Base-by-base conservation (phyloP, 768 basidiomycete species). In the Suillus cothurnatus region DNA sequence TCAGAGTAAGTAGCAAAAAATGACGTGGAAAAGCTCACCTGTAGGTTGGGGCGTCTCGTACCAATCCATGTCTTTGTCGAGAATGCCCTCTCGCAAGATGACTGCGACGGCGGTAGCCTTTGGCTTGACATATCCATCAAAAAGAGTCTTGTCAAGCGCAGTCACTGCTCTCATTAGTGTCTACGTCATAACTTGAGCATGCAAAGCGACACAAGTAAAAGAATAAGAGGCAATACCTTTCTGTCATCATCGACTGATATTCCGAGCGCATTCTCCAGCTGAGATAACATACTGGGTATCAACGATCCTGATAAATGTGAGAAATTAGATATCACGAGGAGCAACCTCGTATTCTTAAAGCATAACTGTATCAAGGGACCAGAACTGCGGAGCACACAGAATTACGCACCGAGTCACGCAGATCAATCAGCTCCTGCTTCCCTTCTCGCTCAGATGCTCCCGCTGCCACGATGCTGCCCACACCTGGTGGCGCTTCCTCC, bases 251-350 rank as follows among this genome's bases (percentile, higher is more conserved):
- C 78, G 64, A 95, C 85, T 38, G 88, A 85, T 60, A 87, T 81
- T 47, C 88, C 88, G 71, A 96, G 89, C 4, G 89, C 86, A 60
- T 79, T 85, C 74, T 95, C 92, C 38, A 98, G 84, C 70, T 95
- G 90, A 61, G 80, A 83, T 57, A 95, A 83, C 87, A 98, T 90
- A 66, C 80, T 85, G 0, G 95, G 94, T 28, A 98, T 86, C 39
- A 92, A 78, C 0, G 80, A 78, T 63, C 84, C 84, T 63, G 87
- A 86, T 32, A 99, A 82, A 70, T 93, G 85, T 15, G 85, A 85
- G 69, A 99, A 88, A 74, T 99, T 98, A 19, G 94, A 93, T 38
- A 98, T 82, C 49, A 97, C 94, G 47, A 98, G 80, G 19, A 99
- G 83, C 55, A 96, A 82, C 53, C 97, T 88, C 17, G 85, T 91